phyloP scores from a whole-genome alignment of 1,284 basidiomycete genomes.

The Ceratobasidium sp. region DNA sequence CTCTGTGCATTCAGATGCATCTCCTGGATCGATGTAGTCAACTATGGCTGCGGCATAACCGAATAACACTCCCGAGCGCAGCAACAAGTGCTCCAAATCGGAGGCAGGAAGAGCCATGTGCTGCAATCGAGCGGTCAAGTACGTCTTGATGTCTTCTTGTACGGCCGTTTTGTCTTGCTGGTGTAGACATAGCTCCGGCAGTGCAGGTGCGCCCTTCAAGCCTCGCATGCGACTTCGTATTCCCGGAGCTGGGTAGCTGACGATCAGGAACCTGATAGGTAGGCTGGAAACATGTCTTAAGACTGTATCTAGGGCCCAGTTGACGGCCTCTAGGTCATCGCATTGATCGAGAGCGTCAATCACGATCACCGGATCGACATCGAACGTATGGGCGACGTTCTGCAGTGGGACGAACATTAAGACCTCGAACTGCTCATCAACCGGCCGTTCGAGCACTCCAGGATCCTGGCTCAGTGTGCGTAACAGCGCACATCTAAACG shows the following conservation, averaged over 20 bases:
- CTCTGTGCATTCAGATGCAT: neutral
- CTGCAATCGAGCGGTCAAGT: neutral
- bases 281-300: neutral
- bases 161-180: neutral
- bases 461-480: neutral
- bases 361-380: neutral
- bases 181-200: neutral
- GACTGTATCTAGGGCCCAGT: neutral
- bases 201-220: neutral
- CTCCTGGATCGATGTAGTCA: neutral
- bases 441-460: too few species aligned
- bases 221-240: neutral
- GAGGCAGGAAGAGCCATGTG: neutral
- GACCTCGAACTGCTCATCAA: constrained; percentile 3
- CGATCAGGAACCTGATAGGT: neutral
- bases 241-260: neutral
- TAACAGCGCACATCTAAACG: neutral
- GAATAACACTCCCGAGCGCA: constrained; percentile 10
- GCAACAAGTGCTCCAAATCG: neutral
- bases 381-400: neutral
- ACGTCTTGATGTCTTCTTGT: neutral
- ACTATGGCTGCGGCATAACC: constrained; percentile 4
- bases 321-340: neutral
- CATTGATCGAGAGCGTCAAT: constrained; percentile 25
- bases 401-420: neutral